phyloP scores from a whole-genome alignment of 805 yeast species.

The Hanseniaspora jakobsenii region DNA sequence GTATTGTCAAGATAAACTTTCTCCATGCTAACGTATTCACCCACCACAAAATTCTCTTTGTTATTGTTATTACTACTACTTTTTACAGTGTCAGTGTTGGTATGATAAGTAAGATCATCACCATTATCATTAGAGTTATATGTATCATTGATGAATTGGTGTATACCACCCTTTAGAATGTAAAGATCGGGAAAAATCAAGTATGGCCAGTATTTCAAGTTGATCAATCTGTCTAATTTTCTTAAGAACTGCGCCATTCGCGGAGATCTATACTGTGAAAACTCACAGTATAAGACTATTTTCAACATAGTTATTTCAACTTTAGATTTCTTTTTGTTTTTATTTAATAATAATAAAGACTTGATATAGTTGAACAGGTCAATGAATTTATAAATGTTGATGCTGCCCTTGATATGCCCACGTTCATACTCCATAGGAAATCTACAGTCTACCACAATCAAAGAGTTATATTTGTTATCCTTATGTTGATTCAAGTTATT shows the following conservation, averaged over 20 bases:
- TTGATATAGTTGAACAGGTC: too few species aligned
- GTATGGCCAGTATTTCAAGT: slow-evolving; percentile 65
- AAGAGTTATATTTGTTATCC: background rate
- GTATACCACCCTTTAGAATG: slow-evolving; percentile 85
- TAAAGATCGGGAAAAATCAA: slow-evolving; percentile 81
- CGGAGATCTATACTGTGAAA: slow-evolving; percentile 88
- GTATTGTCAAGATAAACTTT: background rate
- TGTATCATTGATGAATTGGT: too few species aligned
- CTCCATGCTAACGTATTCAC: slow-evolving; percentile 76
- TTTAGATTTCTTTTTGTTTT: slow-evolving; percentile 14
- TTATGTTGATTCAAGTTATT: background rate
- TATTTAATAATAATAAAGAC: slow-evolving; percentile 31
- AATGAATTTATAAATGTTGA: slow-evolving; percentile 61
- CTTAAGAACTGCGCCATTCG: slow-evolving; percentile 78
- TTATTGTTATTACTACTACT: too few species aligned
- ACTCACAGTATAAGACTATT: slow-evolving; percentile 86
- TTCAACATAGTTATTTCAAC: background rate
- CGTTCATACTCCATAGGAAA: slow-evolving; percentile 86
- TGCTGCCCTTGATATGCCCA: slow-evolving; percentile 79
- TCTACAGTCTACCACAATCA: slow-evolving; percentile 65
- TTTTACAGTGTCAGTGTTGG: too few species aligned
- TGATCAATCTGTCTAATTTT: slow-evolving; percentile 64
- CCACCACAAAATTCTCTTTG: slow-evolving; percentile 60
- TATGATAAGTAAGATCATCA: too few species aligned
- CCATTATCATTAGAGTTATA: too few species aligned